Evolutionary conservation across 2,329 filamentous ascomycete species (phyloP).

Genomic region (Hypoxylon sp.): DNA sequence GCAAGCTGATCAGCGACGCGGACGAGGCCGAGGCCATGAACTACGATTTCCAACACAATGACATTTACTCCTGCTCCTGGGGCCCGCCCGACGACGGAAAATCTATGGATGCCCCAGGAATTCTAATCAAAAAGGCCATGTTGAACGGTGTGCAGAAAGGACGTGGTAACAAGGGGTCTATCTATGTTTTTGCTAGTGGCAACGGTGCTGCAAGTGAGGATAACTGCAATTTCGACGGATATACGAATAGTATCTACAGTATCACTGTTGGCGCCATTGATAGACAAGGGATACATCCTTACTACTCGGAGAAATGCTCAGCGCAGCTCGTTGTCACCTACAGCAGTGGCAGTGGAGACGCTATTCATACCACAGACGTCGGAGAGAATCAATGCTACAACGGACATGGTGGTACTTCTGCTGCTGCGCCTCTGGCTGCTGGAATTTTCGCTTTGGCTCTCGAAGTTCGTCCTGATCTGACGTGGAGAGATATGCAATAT

Average conservation of each 20-base stretch:
- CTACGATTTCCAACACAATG: conserved; percentile 90
- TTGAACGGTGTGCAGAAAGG: conserved; percentile 92
- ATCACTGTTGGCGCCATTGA: conserved; percentile 97
- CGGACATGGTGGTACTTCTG: conserved; percentile 94
- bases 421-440: conserved; percentile 91
- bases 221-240: conserved; percentile 99
- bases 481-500: conserved; percentile 96
- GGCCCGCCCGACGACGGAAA: conserved; percentile 93
- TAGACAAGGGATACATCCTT: conserved; percentile 87
- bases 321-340: conserved; percentile 97
- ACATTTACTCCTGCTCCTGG: conserved; percentile 99
- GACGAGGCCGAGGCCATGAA: conserved; percentile 95
- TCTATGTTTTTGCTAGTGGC: conserved; percentile 97
- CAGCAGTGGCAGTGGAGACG: conserved; percentile 88
- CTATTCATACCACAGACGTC: conserved; percentile 97
- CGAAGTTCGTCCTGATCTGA: conserved; percentile 85
- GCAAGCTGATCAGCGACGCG: conserved; percentile 88
- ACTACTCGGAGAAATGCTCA: conserved; percentile 97
- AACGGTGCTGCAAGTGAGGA: conserved; percentile 90
- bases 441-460: conserved; percentile 93
- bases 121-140: conserved; percentile 91
- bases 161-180: conserved; percentile 84
- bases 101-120: conserved; percentile 93
- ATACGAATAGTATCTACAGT: conserved; percentile 99
- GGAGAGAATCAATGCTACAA: conserved; percentile 84